phyloP scores from a whole-genome alignment of 192 early-diverging fungal genomes.

The Ramicandelaber brevisporus region DNA sequence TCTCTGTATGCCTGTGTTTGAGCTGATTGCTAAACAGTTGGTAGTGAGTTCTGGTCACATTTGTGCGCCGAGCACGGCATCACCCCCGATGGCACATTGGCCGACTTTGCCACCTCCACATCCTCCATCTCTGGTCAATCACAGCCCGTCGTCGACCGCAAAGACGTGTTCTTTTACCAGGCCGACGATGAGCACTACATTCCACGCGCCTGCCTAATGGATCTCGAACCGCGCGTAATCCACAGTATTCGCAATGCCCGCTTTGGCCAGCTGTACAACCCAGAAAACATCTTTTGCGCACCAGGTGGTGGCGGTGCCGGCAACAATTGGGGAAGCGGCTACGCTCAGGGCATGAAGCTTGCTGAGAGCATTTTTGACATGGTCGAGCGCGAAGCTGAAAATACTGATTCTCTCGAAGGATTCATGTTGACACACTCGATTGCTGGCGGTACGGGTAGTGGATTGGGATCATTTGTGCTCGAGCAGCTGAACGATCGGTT shows the following conservation, averaged over 20 bases:
- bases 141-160: slow-evolving; percentile 65
- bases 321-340: slow-evolving; percentile 91
- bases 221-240: slow-evolving; percentile 86
- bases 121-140: too few relatives aligned
- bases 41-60: slow-evolving; percentile 82
- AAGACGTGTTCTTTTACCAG: slow-evolving; percentile 98
- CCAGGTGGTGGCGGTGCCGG: slow-evolving; percentile 91
- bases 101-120: slow-evolving; percentile 78
- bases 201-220: slow-evolving; percentile 72
- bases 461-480: slow-evolving; percentile 75
- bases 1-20: slow-evolving; percentile 1
- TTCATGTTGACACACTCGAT: slow-evolving; percentile 95
- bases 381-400: slow-evolving; percentile 90
- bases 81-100: slow-evolving; percentile 71
- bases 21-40: too few relatives aligned
- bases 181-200: slow-evolving; percentile 99
- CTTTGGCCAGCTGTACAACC: slow-evolving; percentile 87
- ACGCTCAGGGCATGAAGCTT: slow-evolving; percentile 60
- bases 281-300: slow-evolving; percentile 83
- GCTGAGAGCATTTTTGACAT: slow-evolving; percentile 87
- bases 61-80: slow-evolving; percentile 93
- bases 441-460: slow-evolving; percentile 95
- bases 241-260: slow-evolving; percentile 65
- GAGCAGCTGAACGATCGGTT: slow-evolving; percentile 84
- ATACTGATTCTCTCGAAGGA: slow-evolving; percentile 80